Base-by-base conservation (phyloP, 164 flowering plant genomes). In the Vitis riparia region DNA sequence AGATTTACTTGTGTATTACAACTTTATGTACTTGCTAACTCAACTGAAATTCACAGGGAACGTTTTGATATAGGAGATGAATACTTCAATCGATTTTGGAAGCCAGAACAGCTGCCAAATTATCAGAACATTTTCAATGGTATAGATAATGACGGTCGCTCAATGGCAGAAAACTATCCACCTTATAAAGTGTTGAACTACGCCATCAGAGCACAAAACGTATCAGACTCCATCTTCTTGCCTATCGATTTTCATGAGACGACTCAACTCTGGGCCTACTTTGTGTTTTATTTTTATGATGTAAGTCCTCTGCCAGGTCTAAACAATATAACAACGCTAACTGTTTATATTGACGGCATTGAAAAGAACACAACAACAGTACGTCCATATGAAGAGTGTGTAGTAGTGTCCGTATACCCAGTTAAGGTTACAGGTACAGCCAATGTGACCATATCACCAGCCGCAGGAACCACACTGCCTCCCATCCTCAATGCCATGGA, bases 401-500 rank as follows among this genome's bases (percentile, higher is more conserved):
- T 7, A 11, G 66, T 52, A 11, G 67, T 70, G 6, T 52, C 67
- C 1, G 1, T 62, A 2, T 70, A 62, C 15, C 73, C 67, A 0
- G 73, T 62, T 11, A 11, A 30, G 0, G 67, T 70, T 16, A 12
- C 2, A 4, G 67, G 67, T 53, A 7, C 53, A 8, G 60, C 67
- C 19, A 63, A 55, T 17, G 61, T 70, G 55, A 70, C 73, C 1
- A 52, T 70, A 0, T 55, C 73, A 2, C 37, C 73, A 1, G 52
- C 17, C 1, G 17, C 53, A 11, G 23, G 47, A 2, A n/a, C 67
- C 50, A 62, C 52, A 55, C 44, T 69, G 53, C 60, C 73, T 0
- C 73, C 73, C 7, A 16, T 63, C 8, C 30, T 70, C 5, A 70
- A 49, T 47, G 73, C 56, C 47, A 71, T 64, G 68, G 68, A 71